A percentile compares a stretch with the other conserved stretches of the same genome.
phyloP scores from a whole-genome alignment of 192 early-diverging fungal genomes.

The Gaertneriomyces semiglobifer region DNA sequence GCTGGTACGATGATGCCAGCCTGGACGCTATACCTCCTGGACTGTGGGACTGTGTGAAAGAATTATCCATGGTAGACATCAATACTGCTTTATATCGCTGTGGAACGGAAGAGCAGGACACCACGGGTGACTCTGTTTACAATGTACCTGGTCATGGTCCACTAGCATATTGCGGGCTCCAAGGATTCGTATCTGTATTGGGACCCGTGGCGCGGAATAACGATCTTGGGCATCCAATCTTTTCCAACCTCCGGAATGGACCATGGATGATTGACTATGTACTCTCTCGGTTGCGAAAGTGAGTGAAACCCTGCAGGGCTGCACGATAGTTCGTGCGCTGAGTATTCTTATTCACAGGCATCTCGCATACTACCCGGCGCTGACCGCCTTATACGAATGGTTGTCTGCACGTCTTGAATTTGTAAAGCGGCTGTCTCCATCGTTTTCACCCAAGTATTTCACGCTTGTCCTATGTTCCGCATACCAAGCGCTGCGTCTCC shows the following conservation, averaged over 20 bases:
- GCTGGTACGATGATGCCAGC: conserved; percentile 32
- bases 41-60: conserved; percentile 57
- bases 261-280: conserved; percentile 91
- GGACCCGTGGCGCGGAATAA: conserved; percentile 77
- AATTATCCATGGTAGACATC: conserved; percentile 65
- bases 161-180: conserved; percentile 85
- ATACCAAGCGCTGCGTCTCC: conserved; percentile 64
- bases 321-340: not conserved
- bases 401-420: conserved; percentile 64
- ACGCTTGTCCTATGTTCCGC: conserved; percentile 74
- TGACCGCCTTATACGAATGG: conserved; percentile 67
- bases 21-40: conserved; percentile 43
- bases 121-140: conserved; percentile 76
- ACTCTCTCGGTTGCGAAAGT: conserved; percentile 66
- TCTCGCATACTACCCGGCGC: conserved; percentile 31
- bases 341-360: conserved; percentile 29
- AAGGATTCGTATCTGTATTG: conserved; percentile 85
- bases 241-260: conserved; percentile 82
- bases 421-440: conserved; percentile 73
- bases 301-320: conserved; percentile 1
- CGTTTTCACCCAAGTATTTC: conserved; percentile 93
- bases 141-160: conserved; percentile 82
- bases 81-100: conserved; percentile 85
- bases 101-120: conserved; percentile 84
- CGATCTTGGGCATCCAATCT: conserved; percentile 91